Evolutionary conservation across 2,329 filamentous ascomycete species (phyloP).

Genomic region (Paecilomyces fulvus): DNA sequence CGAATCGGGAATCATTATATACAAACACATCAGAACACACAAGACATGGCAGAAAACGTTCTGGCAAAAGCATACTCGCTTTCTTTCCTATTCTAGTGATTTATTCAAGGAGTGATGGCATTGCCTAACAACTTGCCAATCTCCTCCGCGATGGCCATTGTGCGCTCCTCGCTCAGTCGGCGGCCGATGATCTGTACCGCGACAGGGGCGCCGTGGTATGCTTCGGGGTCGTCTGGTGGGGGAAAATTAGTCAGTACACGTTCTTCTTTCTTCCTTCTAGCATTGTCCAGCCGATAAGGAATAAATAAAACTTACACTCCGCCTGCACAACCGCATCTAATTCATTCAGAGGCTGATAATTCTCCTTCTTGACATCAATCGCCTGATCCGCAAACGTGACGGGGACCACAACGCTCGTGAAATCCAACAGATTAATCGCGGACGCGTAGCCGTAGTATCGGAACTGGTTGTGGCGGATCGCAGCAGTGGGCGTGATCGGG

Average conservation of each 20-base stretch:
- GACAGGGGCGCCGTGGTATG: conserved; percentile 37
- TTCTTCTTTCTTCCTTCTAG: background rate
- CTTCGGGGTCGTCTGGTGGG: conserved; percentile 25
- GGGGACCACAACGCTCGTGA: conserved; percentile 37
- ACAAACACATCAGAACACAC: background rate
- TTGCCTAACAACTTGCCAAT: conserved; percentile 25
- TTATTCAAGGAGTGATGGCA: conserved; percentile 21
- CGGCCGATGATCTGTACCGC: conserved; percentile 37
- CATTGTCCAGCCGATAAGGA: background rate
- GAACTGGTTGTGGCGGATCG: conserved; percentile 29
- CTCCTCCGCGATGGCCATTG: conserved; percentile 32
- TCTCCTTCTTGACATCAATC: conserved; percentile 20
- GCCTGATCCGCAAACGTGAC: conserved; percentile 36
- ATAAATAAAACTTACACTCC: conserved; percentile 26
- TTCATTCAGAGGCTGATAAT: conserved; percentile 33
- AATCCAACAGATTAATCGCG: conserved; percentile 33
- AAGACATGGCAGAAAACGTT: background rate
- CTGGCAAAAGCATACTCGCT: background rate
- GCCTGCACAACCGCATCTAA: conserved; percentile 36
- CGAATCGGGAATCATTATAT: background rate
- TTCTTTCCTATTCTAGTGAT: background rate
- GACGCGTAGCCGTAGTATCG: conserved; percentile 31
- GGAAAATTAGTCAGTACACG: background rate
- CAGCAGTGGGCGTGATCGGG: conserved; percentile 30
- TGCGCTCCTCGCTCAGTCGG: conserved; percentile 38